phyloP scores from a whole-genome alignment of 805 yeast species.

The Cyberlindnera saturnus region DNA sequence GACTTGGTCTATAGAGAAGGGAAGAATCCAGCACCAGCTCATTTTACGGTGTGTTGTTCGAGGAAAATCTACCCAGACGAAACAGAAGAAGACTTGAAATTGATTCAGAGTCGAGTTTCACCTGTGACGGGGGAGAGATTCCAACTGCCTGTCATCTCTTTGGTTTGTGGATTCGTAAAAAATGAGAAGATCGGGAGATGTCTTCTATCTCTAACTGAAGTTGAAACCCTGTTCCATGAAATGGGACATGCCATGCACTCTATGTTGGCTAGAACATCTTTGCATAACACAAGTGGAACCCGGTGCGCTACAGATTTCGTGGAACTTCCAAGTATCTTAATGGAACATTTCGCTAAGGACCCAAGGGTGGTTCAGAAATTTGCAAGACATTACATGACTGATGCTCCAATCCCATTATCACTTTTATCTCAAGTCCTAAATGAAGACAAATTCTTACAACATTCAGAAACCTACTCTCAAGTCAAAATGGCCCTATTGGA shows the following conservation, averaged over 20 bases:
- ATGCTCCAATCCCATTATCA: constrained; percentile 47
- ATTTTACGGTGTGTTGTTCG: constrained; percentile 94
- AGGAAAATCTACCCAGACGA: constrained; percentile 63
- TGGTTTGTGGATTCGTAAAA: constrained; percentile 74
- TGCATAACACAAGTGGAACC: constrained; percentile 92
- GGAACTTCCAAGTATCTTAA: constrained; percentile 91
- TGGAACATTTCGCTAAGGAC: constrained; percentile 89
- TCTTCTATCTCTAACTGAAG: constrained; percentile 65
- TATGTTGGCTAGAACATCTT: constrained; percentile 84
- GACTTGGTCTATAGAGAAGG: constrained; percentile 78
- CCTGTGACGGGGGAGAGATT: constrained; percentile 38
- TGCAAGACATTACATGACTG: constrained; percentile 63
- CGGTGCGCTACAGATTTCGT: constrained; percentile 95
- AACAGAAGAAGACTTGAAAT: constrained; percentile 29
- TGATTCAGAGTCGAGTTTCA: constrained; percentile 29
- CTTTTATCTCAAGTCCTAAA: constrained; percentile 46
- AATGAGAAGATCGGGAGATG: constrained; percentile 41
- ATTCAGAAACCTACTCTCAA: constrained; percentile 80
- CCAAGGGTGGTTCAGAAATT: constrained; percentile 66
- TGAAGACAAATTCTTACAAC: constrained; percentile 47
- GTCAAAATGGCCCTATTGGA: constrained; percentile 87
- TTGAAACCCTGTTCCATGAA: constrained; percentile 93
- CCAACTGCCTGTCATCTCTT: constrained; percentile 86
- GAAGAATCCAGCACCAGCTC: constrained; percentile 84
- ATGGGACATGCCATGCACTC: constrained; percentile 99